Percentiles rank a stretch among this genome's conserved stretches.
Evolutionary conservation across 176 grass and related monocot genomes (phyloP).

Genomic region (Eragrostis nindensis): DNA sequence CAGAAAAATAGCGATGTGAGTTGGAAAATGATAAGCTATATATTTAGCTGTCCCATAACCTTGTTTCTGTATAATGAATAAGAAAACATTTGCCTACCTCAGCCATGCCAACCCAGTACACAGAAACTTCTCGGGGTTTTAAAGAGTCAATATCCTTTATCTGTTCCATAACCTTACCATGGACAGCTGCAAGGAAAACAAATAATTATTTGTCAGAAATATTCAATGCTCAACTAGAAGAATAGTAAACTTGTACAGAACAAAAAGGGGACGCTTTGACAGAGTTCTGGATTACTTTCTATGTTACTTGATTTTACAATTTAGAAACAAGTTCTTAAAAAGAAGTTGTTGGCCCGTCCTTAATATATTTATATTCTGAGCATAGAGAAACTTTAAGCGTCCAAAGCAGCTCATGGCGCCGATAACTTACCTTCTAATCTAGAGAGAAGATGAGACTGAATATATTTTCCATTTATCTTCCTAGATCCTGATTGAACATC

Average conservation of each 20-base stretch:
- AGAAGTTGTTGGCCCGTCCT: slow-evolving; percentile 1
- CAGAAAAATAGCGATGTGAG: not conserved
- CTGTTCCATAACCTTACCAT: slow-evolving; percentile 64
- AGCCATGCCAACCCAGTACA: slow-evolving; percentile 93
- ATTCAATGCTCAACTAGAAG: slow-evolving; percentile 31
- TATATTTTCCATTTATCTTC: slow-evolving; percentile 93
- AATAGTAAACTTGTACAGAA: not conserved
- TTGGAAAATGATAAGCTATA: not conserved
- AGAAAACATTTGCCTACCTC: slow-evolving; percentile 63
- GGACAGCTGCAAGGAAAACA: slow-evolving; percentile 59
- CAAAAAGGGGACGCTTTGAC: not conserved
- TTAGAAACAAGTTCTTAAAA: not conserved
- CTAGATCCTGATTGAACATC: slow-evolving; percentile 65
- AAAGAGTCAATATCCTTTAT: slow-evolving; percentile 76
- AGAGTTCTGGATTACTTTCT: slow-evolving; percentile 15
- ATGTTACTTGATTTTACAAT: not conserved
- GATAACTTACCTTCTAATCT: slow-evolving; percentile 79
- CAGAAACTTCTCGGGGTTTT: slow-evolving; percentile 58
- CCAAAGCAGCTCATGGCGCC: not conserved
- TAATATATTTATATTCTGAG: slow-evolving; percentile 16
- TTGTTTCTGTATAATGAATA: not conserved
- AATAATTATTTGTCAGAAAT: slow-evolving; percentile 28
- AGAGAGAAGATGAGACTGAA: slow-evolving; percentile 86
- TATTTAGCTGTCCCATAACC: not conserved
- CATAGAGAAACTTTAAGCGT: not conserved